phyloP scores from a whole-genome alignment of 768 basidiomycete species.

The Psilocybe subaeruginosa region DNA sequence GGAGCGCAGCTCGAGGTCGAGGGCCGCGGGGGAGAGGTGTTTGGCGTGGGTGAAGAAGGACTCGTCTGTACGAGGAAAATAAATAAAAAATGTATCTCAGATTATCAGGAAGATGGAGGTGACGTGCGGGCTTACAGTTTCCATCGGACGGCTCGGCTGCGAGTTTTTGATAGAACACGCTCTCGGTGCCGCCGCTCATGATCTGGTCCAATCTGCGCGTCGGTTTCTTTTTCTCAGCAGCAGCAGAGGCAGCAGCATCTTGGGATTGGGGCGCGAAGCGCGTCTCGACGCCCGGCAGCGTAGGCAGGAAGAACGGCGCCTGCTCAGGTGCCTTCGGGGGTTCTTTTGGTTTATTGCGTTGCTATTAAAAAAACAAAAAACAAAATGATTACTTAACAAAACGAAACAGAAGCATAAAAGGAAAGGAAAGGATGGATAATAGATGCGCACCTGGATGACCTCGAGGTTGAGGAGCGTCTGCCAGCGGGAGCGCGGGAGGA shows the following conservation, averaged over 20 bases:
- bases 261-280: slow-evolving; percentile 67
- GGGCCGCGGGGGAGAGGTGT: slow-evolving; percentile 84
- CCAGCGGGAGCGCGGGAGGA: slow-evolving; percentile 93
- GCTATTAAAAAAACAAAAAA: slow-evolving; percentile 41
- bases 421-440: no score
- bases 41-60: slow-evolving; percentile 84
- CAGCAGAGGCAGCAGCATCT: slow-evolving; percentile 33
- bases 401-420: no score
- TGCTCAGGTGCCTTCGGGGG: slow-evolving; percentile 93
- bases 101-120: not conserved
- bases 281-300: slow-evolving; percentile 83
- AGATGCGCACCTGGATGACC: slow-evolving; percentile 73
- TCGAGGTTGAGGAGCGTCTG: slow-evolving; percentile 97
- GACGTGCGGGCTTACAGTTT: slow-evolving; percentile 72
- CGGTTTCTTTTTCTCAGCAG: slow-evolving; percentile 33
- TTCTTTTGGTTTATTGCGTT: slow-evolving; percentile 96
- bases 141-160: slow-evolving; percentile 54
- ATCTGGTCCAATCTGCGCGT: slow-evolving; percentile 58
- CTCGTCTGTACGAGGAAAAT: slow-evolving; percentile 58
- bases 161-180: slow-evolving; percentile 73
- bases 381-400: not conserved
- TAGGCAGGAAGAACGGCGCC: slow-evolving; percentile 97
- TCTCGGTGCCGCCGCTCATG: slow-evolving; percentile 50
- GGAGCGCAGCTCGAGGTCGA: slow-evolving; percentile 89
- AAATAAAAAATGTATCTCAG: not conserved